Conservation (phyloP, 352 stramenopile genomes). For the Phytophthora hibernalis region DNA sequence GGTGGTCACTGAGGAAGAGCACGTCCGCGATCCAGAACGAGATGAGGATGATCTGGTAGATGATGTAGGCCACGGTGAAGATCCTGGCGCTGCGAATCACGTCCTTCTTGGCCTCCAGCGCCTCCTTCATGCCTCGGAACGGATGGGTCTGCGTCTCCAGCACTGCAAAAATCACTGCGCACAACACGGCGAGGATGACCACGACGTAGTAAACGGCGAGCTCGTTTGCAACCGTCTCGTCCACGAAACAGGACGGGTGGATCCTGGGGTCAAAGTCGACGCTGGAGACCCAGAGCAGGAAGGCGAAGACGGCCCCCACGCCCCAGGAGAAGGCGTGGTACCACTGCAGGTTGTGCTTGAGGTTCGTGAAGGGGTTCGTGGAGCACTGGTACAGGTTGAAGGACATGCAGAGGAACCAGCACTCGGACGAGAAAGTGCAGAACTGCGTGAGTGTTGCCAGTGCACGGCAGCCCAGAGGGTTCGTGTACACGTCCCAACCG, state of each 20-base stretch:
- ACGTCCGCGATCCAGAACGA: conserved; percentile 78
- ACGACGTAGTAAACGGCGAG: conserved; percentile 80
- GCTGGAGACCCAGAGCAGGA: conserved; percentile 61
- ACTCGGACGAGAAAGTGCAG: conserved; percentile 81
- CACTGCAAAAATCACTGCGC: conserved; percentile 65
- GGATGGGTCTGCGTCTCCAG: conserved; percentile 79
- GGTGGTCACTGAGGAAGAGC: conserved; percentile 47
- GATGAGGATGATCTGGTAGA: conserved; percentile 88
- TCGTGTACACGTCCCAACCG: conserved; percentile 67
- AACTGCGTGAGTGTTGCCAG: conserved; percentile 79
- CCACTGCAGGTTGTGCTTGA: conserved; percentile 68
- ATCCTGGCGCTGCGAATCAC: conserved; percentile 84
- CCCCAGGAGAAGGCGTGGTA: conserved; percentile 86
- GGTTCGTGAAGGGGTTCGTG: conserved; percentile 90
- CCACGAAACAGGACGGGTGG: conserved; percentile 72
- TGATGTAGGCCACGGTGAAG: conserved; percentile 81
- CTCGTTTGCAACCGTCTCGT: conserved; percentile 71
- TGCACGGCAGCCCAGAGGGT: conserved; percentile 54
- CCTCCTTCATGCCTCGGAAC: conserved; percentile 79
- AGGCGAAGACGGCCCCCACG: conserved; percentile 58
- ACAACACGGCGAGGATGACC: conserved; percentile 76
- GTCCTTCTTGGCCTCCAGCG: conserved; percentile 79
- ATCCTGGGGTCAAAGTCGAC: conserved; percentile 57
- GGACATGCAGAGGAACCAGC: conserved; percentile 90
- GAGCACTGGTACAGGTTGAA: conserved; percentile 87